Base-by-base conservation (phyloP, 805 yeast species). In the Ogataea nonfermentans region DNA sequence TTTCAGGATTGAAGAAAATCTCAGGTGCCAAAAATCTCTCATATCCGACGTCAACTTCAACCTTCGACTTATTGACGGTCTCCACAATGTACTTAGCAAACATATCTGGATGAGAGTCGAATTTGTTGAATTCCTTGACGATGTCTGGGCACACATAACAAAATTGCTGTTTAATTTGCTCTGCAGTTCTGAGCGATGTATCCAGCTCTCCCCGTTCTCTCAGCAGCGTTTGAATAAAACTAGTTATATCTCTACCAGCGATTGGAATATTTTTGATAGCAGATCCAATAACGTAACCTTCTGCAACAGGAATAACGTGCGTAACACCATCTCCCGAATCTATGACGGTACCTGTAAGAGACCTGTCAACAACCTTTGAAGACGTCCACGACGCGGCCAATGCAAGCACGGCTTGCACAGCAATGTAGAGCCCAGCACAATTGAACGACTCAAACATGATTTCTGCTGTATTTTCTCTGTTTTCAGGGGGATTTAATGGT, bases 301-400 rank as follows among this genome's bases (percentile, higher is more conserved):
- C 99, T 19, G 99, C 98, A 24, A 93, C 99, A 11, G 99, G 98
- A 48, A 93, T 93, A 32, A 93, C 98, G 63, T 93, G 99, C 9
- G 99, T 93, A 4, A 93, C 99, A 73, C 99, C 99, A 60, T 91
- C 99, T 69, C 99, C 99, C 2, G 95, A 83, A 62, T 93, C 99
- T 55, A 93, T 91, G 51, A 93, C 99, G 0, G 98, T 93, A 65
- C 99, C 99, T 6, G 99, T 93, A 53, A 93, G 73, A 1, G 98
- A 88, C 65, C 97, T 80, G 59, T 91, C 99, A 45, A 81, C 82
- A 22, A 89, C 98, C 61, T 93, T 93, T 12, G 95, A 80, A 10
- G 96, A 86, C 4, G 99, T 91, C 99, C 99, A 93, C 6, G 96
- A 88, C 1, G 99, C 99, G 6, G 99, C 99, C 53, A 93, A 73